phyloP scores from a whole-genome alignment of 1,284 basidiomycete genomes.

The Neonothopanus nambi region DNA sequence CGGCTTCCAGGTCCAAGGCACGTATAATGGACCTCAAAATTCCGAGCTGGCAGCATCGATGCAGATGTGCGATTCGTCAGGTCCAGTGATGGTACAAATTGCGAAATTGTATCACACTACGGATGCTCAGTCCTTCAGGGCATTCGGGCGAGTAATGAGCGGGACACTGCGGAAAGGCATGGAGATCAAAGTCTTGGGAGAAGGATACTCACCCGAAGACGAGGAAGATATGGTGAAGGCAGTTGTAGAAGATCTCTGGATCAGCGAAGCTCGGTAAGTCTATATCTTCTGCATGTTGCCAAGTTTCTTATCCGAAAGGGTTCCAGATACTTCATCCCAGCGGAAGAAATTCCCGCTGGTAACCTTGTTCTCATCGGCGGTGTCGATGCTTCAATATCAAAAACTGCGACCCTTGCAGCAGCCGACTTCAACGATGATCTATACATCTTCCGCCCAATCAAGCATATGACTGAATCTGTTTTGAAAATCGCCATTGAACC shows the following conservation, averaged over 20 bases:
- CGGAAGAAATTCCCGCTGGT: constrained; percentile 87
- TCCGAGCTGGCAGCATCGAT: constrained; percentile 79
- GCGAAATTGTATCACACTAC: constrained; percentile 95
- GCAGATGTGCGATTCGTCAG: constrained; percentile 81
- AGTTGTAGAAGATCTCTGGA: constrained; percentile 86
- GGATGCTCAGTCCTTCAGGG: constrained; percentile 94
- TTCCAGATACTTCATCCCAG: constrained; percentile 83
- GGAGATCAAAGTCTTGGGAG: constrained; percentile 94
- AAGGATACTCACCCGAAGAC: constrained; percentile 95
- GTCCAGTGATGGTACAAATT: constrained; percentile 90
- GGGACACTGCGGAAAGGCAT: constrained; percentile 85
- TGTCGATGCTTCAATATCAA: constrained; percentile 92
- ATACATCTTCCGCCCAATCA: constrained; percentile 93
- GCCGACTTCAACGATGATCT: constrained; percentile 79
- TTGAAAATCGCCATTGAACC: constrained; percentile 99
- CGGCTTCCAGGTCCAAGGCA: constrained; percentile 62
- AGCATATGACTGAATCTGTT: constrained; percentile 96
- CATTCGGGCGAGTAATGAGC: constrained; percentile 93
- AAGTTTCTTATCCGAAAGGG: constrained; percentile 16
- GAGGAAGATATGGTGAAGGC: constrained; percentile 96
- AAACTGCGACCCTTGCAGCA: constrained; percentile 89
- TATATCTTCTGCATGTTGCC: background rate
- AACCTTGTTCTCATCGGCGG: constrained; percentile 93
- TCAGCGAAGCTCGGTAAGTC: constrained; percentile 82
- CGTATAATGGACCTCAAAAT: constrained; percentile 85